Evolutionary conservation across 495 filamentous ascomycete genomes (phyloP), one percentile per base, ranked within the genome.

Genomic region (Glonium stellatum): DNA sequence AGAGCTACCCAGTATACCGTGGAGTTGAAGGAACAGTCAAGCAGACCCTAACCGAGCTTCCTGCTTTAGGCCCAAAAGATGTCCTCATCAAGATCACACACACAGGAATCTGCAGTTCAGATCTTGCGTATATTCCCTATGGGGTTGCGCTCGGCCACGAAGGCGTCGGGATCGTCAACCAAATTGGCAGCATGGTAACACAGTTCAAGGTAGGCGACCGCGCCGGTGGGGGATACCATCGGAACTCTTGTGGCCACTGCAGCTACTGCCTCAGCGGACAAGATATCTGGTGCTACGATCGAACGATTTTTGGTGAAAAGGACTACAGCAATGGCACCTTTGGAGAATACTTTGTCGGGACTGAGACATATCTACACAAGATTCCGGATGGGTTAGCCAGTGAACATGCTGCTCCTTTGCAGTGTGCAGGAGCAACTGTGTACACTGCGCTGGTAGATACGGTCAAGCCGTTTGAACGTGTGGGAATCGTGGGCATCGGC

Each of bases 401-500:
- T 36, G 59, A 62, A 22, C 19, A 68, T 15, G 66, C 66, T 25
- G 66, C 66, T 0, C 66, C 66, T 18, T 27, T 68, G 25, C 66
- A 65, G 48, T 68, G 66, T 46, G 66, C 62, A 6, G 66, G 66
- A 5, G 63, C 63, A 15, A 68, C 62, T 19, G 54, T 54, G 10
- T 68, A 68, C 74, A 82, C 67, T 81, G 84, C 36, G 78, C 75
- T 47, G 79, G 68, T 70, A 6, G 73, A 75, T 35, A 69, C 68
- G 25, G 72, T 77, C 6, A 72, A 73, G 22, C 71, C 81, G 1
- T 77, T 73, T 0, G 72, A 81, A 36, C 75, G 76, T 0, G 83
- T 87, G 19, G 83, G 84, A 3, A 76, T 87, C 42, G 72, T 86
- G 1, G 83, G 84, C 9, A 69, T 87, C 6, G 84, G 84, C 13